Evolutionary conservation across 2,329 filamentous ascomycete genomes (phyloP).

Genomic region (Colletotrichum orchidophilum): DNA sequence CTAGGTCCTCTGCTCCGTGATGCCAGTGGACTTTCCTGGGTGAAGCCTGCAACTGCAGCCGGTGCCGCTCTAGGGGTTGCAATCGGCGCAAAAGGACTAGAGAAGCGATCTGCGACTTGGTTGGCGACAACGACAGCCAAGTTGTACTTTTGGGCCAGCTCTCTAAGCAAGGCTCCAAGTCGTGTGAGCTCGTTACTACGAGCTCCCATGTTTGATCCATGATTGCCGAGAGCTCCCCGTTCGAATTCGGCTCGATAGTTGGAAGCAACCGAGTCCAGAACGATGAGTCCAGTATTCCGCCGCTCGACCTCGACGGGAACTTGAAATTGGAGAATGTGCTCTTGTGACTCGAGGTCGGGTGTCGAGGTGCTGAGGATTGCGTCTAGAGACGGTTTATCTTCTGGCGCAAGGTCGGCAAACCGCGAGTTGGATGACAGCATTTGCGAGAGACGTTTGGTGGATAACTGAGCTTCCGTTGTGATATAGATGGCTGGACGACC

Average conservation of each 20-base stretch:
- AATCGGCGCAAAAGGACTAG: slow-evolving; percentile 36
- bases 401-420: slow-evolving; percentile 52
- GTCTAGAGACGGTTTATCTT: slow-evolving; percentile 70
- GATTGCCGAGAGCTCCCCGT: slow-evolving; percentile 54
- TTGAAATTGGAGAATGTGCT: slow-evolving; percentile 93
- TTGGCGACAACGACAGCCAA: slow-evolving; percentile 93
- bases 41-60: slow-evolving; percentile 22
- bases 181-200: slow-evolving; percentile 81
- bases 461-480: slow-evolving; percentile 87
- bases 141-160: slow-evolving; percentile 77
- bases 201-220: slow-evolving; percentile 72
- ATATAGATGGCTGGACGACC: slow-evolving; percentile 87
- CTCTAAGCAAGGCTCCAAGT: slow-evolving; percentile 78
- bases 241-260: slow-evolving; percentile 96
- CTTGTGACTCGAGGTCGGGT: slow-evolving; percentile 91
- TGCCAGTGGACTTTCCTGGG: slow-evolving; percentile 61
- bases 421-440: slow-evolving; percentile 75
- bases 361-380: slow-evolving; percentile 83
- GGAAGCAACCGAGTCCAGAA: slow-evolving; percentile 92
- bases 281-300: slow-evolving; percentile 80
- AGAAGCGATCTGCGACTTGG: slow-evolving; percentile 91
- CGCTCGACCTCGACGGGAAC: slow-evolving; percentile 84
- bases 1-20: slow-evolving; percentile 49
- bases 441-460: slow-evolving; percentile 83
- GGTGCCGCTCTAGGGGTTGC: slow-evolving; percentile 36